phyloP scores from a whole-genome alignment of 2,329 filamentous ascomycete genomes.

The Aspergillus novofumigatus region DNA sequence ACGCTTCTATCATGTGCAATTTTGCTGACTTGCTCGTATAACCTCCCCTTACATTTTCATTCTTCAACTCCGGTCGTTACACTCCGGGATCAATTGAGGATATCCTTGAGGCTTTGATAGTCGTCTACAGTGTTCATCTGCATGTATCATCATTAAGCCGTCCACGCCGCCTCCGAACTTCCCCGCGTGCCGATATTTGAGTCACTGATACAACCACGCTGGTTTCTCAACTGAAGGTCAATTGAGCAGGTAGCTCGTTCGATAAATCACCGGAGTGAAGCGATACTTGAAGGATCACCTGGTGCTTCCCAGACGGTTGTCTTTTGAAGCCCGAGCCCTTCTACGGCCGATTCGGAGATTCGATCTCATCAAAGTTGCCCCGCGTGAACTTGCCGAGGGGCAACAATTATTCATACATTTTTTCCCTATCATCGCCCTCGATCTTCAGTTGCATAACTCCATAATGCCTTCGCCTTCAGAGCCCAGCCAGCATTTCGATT shows the following conservation, averaged over 20 bases:
- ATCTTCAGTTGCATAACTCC: neutral
- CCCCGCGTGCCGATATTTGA: neutral
- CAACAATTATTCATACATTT: slow-evolving; percentile 4
- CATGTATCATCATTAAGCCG: neutral
- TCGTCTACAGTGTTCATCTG: neutral
- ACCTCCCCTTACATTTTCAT: neutral
- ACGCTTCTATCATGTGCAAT: neutral
- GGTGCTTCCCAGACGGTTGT: neutral
- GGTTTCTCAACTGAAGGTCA: neutral
- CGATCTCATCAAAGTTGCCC: slow-evolving; percentile 1
- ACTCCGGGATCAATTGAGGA: neutral
- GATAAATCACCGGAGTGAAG: neutral
- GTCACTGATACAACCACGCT: neutral
- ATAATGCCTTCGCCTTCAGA: slow-evolving; percentile 35
- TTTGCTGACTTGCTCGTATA: neutral
- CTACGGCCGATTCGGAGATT: neutral
- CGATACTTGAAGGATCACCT: neutral
- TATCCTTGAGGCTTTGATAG: neutral
- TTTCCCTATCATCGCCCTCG: neutral
- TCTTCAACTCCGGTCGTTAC: neutral
- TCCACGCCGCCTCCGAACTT: neutral
- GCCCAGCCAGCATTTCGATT: slow-evolving; percentile 34
- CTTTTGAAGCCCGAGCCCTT: neutral
- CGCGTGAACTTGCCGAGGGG: slow-evolving; percentile 23
- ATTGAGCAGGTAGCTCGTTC: neutral